Base-by-base conservation (phyloP, 192 early-diverging fungal genomes). In the Umbelopsis isabellina region DNA sequence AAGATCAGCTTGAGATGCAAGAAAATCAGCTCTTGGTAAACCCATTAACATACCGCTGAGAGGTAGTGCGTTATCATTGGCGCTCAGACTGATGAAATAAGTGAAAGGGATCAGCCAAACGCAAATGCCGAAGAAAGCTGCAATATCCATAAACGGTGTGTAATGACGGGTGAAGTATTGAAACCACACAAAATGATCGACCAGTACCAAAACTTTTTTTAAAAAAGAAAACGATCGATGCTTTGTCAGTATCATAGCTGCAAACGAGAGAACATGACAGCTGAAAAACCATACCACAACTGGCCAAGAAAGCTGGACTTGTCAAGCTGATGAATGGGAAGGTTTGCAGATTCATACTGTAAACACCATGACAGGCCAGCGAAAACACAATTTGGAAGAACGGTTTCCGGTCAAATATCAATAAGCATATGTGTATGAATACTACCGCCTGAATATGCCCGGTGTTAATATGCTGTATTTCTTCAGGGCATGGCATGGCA, bases 131-230 rank as follows among this genome's bases (percentile, higher is more conserved):
- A 99, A 98, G 83, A 97, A 96, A 20, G 92, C 84, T 52, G 92
- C 92, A 58, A 96, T 91, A 64, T 94, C 92, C 69, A 83, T 76
- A 71, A 97, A 95, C 30, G 87, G 84, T 72, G 83, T 89, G 67
- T 91, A 85, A 37, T 86, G 78, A 20, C 75, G 72, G 1, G 93
- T 84, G 76, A 99, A 99, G 73, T 90, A 98, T 67, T 89, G 86
- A 80, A 99, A 99, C 96, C 96, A 99, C 66, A 92, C 55, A 72
- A 96, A 95, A 76, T 99, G 97, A 80, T 97, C 91, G n/a, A 79
- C 73, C 33, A 99, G 73, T 0, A 92, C 93, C 37, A 99, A 76
- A 2, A 83, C 90, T 91, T 58, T n/a, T 30, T 3, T n/a, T n/a
- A n/a, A n/a, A n/a, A n/a, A n/a, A 30, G 3, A 46, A 55, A 4